Evolutionary conservation across 352 stramenopile genomes (phyloP), one percentile per base, ranked within the genome.

Genomic region (Globisporangium spiculum): DNA sequence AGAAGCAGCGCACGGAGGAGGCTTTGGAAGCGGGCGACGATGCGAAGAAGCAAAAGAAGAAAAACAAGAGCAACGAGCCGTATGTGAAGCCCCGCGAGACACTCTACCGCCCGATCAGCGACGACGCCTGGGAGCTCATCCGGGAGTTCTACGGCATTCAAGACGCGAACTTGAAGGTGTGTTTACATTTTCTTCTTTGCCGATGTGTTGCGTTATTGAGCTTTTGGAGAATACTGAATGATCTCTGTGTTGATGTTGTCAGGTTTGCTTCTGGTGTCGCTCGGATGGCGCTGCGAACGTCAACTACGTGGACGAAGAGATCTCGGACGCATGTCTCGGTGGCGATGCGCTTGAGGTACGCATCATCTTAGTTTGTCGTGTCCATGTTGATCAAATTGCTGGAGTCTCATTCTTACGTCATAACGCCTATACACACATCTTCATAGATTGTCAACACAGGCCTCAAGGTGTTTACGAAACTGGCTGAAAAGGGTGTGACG

Each of bases 401-500:
- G 16, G 30, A 32, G 22, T 3, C 30, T 32, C 30, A 32, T 32
- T 32, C 30, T 32, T 32, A 32, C 30, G 30, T 32, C 30, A 32
- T 32, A 32, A 32, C 30, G 2, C 30, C 30, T 32, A 46, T 59
- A 18, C 14, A 9, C n/a, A n/a, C 68, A n/a, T 54, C 5, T 60
- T 48, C 65, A 69, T 66, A 97, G 83, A 92, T 98, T 66, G 86
- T 98, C n/a, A 96, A 97, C 72, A 97, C 90, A 54, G 93, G 93
- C 5, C 85, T 97, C 61, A 94, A 94, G 67, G 84, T 96, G 4
- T 97, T 97, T 63, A 86, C 87, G 16, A 97, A 96, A 59, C 72
- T 88, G 36, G 87, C 76, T 2, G 81, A 91, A 32, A 69, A 75
- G 22, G 80, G 81, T 3, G 79, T 93, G 58, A 83, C 82, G 12